Conservation (phyloP, 1,139 yeast species). For the Suhomyces anneliseae region DNA sequence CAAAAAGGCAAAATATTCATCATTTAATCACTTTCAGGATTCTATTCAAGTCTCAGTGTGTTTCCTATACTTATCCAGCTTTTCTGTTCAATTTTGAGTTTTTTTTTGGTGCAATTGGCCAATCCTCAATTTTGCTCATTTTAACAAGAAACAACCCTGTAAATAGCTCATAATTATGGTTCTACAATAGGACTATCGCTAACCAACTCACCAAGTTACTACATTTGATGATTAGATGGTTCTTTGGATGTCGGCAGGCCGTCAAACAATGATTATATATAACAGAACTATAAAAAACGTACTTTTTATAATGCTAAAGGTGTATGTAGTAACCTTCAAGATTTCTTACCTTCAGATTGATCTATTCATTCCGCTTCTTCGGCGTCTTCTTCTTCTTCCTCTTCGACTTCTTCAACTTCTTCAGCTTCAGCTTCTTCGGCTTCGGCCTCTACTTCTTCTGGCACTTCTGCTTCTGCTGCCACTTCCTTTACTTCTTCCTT, state of each 20-base stretch:
- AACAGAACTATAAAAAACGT: conserved; percentile 9
- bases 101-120: too few relatives aligned
- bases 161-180: too few relatives aligned
- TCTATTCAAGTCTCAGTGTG: too few relatives aligned
- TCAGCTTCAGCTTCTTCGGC: conserved; percentile 16
- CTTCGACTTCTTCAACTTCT: conserved; percentile 7
- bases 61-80: too few relatives aligned
- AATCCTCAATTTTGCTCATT: too few relatives aligned
- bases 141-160: too few relatives aligned
- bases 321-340: conserved; percentile 4
- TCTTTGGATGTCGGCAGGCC: neutral
- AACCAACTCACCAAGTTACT: too few relatives aligned
- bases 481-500: conserved; percentile 8
- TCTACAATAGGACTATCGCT: too few relatives aligned
- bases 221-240: too few relatives aligned
- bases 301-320: conserved; percentile 4
- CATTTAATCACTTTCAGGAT: too few relatives aligned
- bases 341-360: conserved; percentile 1
- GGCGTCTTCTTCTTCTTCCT: neutral
- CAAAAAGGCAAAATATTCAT: too few relatives aligned
- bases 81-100: too few relatives aligned
- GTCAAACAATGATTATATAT: conserved; percentile 6
- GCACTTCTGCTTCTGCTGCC: conserved; percentile 20
- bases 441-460: conserved; percentile 10
- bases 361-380: conserved; percentile 2